These are phyloP conservation scores for Spizellomyces sp. DNA, from an alignment of 192 early-diverging fungal species.

Conservation along the genomic window DNA sequence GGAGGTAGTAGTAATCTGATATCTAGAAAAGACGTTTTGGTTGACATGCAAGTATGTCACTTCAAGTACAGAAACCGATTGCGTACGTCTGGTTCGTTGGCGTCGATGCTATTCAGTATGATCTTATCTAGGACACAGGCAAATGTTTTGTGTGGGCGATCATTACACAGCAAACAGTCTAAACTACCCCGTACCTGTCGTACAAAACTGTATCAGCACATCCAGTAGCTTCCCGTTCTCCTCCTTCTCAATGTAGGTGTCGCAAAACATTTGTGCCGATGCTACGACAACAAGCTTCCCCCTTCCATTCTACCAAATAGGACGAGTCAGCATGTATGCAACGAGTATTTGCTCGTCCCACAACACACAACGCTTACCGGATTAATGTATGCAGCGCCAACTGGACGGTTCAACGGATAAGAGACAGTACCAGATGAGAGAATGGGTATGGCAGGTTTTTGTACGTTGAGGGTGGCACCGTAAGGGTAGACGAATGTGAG, in stretches of 20 bases:
- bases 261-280: conserved; percentile 60
- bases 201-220: conserved; percentile 58
- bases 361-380: conserved; percentile 41
- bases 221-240: conserved; percentile 64
- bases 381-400: conserved; percentile 54
- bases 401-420: conserved; percentile 62
- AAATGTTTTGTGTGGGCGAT: not conserved
- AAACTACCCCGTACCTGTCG: conserved; percentile 35
- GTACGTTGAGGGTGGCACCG: conserved; percentile 64
- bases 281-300: conserved; percentile 61
- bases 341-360: not conserved
- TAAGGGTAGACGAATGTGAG: conserved; percentile 63
- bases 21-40: conserved; percentile 30
- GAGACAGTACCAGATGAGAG: conserved; percentile 62
- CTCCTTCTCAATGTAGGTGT: conserved; percentile 66
- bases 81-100: conserved; percentile 64
- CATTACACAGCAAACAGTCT: conserved; percentile 1
- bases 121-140: conserved; percentile 46
- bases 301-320: conserved; percentile 32
- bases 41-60: not conserved
- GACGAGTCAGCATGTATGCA: not conserved
- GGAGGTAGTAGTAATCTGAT: conserved; percentile 67
- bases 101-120: conserved; percentile 61
- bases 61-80: not conserved
- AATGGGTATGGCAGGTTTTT: conserved; percentile 65